These are phyloP conservation scores for Umbelopsis sp. DNA, from an alignment of 371 early-diverging fungal species.

Conservation along the genomic window DNA sequence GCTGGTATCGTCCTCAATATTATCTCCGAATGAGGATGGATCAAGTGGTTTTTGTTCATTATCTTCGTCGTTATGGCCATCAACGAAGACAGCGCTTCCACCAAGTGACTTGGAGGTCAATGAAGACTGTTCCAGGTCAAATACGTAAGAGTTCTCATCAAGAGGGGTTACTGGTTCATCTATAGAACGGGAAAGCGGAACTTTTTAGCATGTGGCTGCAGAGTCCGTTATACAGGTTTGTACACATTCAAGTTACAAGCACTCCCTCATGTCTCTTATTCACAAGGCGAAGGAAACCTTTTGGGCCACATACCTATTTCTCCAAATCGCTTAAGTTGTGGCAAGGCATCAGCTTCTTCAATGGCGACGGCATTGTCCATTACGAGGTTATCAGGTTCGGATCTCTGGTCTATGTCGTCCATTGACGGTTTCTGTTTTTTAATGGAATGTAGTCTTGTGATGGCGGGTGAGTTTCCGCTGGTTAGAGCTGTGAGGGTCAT, in stretches of 20 bases:
- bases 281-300: background rate
- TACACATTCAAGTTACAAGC: background rate
- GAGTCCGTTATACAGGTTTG: background rate
- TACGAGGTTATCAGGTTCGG: background rate
- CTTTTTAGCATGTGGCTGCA: background rate
- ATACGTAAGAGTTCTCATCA: background rate
- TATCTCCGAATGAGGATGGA: background rate
- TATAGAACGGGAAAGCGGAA: background rate
- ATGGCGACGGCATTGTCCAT: background rate
- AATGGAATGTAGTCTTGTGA: background rate
- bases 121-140: background rate
- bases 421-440: background rate
- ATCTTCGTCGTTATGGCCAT: background rate
- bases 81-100: background rate
- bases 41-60: background rate
- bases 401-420: background rate
- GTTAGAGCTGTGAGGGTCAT: constrained; percentile 2
- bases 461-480: background rate
- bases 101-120: background rate
- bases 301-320: background rate
- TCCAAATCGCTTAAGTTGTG: background rate
- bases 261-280: too few relatives aligned
- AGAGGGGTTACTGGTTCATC: background rate
- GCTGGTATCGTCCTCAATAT: background rate
- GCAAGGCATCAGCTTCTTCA: background rate